Evolutionary conservation across 2,329 filamentous ascomycete genomes (phyloP).

Genomic region (Aspergillus ochraceus): DNA sequence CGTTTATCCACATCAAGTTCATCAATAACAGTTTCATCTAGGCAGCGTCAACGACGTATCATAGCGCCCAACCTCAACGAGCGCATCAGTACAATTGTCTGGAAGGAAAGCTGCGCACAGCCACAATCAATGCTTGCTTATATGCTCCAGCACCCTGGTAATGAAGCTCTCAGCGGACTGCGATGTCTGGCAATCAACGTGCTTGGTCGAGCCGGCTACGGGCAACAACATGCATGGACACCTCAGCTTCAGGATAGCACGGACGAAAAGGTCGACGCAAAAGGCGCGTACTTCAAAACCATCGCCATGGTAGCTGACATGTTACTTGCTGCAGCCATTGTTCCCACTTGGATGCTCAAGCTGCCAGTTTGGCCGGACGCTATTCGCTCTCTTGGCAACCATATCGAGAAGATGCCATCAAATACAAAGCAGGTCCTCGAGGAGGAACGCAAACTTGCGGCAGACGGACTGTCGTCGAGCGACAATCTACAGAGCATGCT

Average conservation of each 20-base stretch:
- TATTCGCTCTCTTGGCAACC: not conserved
- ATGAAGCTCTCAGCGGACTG: conserved; percentile 29
- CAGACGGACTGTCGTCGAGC: not conserved
- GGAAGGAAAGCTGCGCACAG: conserved; percentile 33
- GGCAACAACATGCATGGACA: conserved; percentile 30
- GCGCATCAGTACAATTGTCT: conserved; percentile 36
- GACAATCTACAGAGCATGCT: conserved; percentile 10
- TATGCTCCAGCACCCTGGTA: conserved; percentile 24
- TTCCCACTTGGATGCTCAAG: conserved; percentile 26
- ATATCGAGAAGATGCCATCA: conserved; percentile 3
- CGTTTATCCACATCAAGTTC: not conserved
- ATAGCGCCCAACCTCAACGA: conserved; percentile 40
- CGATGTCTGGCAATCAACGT: conserved; percentile 41
- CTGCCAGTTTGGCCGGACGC: conserved; percentile 1
- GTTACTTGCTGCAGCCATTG: conserved; percentile 28
- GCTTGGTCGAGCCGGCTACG: conserved; percentile 36
- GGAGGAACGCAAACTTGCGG: conserved; percentile 1
- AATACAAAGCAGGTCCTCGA: conserved; percentile 6
- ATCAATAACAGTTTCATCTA: conserved; percentile 4
- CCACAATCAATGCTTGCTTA: conserved; percentile 31
- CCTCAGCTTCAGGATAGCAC: conserved; percentile 21
- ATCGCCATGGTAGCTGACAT: conserved; percentile 31
- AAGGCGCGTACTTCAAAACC: conserved; percentile 33
- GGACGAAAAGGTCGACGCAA: conserved; percentile 6
- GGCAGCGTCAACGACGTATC: conserved; percentile 37